A percentile compares a stretch with the other conserved stretches of the same genome.
These are phyloP conservation scores for Chimonanthus praecox DNA, from an alignment of 164 flowering plant species.

Conservation along the genomic window DNA sequence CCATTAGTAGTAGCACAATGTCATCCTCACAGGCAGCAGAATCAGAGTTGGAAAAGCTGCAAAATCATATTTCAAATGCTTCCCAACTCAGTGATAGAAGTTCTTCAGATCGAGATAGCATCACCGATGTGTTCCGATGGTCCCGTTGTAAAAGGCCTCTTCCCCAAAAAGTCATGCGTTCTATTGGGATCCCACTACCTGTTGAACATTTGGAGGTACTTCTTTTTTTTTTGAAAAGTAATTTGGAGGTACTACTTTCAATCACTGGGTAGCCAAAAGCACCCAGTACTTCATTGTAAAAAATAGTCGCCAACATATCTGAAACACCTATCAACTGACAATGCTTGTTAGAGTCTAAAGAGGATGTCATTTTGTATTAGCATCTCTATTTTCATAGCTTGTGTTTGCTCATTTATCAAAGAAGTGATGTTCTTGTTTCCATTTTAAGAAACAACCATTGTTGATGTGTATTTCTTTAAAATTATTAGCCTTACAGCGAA, in stretches of 20 bases:
- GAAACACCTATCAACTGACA: not conserved
- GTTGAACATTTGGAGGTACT: slow-evolving; percentile 85
- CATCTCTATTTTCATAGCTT: not conserved
- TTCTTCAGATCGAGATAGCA: slow-evolving; percentile 44
- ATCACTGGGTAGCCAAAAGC: not conserved
- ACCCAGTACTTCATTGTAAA: not conserved
- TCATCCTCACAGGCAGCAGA: slow-evolving; percentile 39
- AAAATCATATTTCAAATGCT: slow-evolving; percentile 35
- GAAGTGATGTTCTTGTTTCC: not conserved
- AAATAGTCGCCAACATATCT: not conserved
- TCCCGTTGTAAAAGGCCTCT: slow-evolving; percentile 85
- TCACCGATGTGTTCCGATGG: slow-evolving; percentile 77
- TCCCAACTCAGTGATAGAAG: slow-evolving; percentile 51
- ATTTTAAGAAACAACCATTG: not conserved
- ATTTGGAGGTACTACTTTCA: slow-evolving; percentile 59
- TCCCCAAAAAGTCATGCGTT: slow-evolving; percentile 73
- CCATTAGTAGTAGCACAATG: slow-evolving; percentile 35
- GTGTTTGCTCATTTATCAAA: not conserved
- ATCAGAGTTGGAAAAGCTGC: slow-evolving; percentile 50
- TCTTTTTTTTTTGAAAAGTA: not conserved
- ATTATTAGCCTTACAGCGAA: no score
- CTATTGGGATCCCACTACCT: slow-evolving; percentile 84
- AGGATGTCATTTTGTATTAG: no score
- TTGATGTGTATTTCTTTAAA: no score
- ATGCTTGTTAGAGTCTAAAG: not conserved